phyloP scores from a whole-genome alignment of 2,329 filamentous ascomycete species.

The Penicillium sp. region DNA sequence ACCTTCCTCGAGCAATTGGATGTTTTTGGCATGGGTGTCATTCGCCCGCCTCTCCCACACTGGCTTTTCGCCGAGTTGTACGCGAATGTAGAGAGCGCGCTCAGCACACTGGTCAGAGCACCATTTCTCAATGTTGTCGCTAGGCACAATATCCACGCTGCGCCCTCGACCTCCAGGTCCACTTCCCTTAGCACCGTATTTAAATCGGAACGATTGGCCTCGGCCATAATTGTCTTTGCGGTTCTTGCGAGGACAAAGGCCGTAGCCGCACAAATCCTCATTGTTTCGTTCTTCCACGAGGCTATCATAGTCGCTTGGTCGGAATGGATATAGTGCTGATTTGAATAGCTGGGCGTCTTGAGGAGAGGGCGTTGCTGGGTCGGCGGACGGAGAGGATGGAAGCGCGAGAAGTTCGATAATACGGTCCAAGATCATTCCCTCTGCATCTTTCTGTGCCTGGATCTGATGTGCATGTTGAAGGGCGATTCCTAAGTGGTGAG shows the following conservation, averaged over 20 bases:
- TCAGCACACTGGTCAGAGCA: conserved; percentile 77
- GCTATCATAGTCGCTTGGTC: conserved; percentile 84
- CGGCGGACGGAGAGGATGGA: conserved; percentile 52
- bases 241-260: conserved; percentile 68
- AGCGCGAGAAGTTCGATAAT: conserved; percentile 69
- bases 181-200: conserved; percentile 54
- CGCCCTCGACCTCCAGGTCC: conserved; percentile 49
- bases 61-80: conserved; percentile 81
- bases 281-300: conserved; percentile 86
- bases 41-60: conserved; percentile 74
- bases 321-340: conserved; percentile 67
- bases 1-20: conserved; percentile 67
- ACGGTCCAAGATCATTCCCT: conserved; percentile 68
- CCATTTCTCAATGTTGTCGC: conserved; percentile 77
- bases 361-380: conserved; percentile 53
- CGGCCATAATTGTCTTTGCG: conserved; percentile 52
- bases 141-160: conserved; percentile 64
- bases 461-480: conserved; percentile 79
- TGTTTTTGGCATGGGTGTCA: conserved; percentile 46
- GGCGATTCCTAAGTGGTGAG: conserved; percentile 59
- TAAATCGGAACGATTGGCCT: conserved; percentile 65
- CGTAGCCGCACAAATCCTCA: conserved; percentile 77
- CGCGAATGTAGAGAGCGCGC: conserved; percentile 78
- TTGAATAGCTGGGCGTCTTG: conserved; percentile 66
- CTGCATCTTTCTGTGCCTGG: conserved; percentile 75